Evolutionary conservation across 176 grass and related monocot species (phyloP), one percentile per base, ranked within the genome.

Genomic region (Zizania latifolia): DNA sequence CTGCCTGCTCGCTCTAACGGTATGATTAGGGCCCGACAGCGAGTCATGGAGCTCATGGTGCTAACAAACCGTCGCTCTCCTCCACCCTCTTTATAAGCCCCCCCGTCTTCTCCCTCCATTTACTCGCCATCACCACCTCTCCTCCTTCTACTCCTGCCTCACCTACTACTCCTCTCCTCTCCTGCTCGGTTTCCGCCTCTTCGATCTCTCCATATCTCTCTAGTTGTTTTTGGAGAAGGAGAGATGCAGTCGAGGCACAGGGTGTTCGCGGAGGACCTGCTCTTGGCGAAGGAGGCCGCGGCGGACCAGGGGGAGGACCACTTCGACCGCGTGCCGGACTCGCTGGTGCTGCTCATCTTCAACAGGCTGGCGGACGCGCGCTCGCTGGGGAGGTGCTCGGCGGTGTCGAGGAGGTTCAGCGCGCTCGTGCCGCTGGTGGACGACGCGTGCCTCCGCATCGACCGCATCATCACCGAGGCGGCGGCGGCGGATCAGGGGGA

Each of bases 331-430:
- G 32, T 93, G 1, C 90, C 90, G 2, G 90, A 93, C 81, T 87
- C 90, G 21, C 73, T 93, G 14, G 77, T 89, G 24, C 87, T 93
- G 29, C 58, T 93, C 84, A 85, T 93, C 81, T 89, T 93, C 80
- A 93, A 93, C 84, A 86, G 78, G 76, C 84, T 89, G 16, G 84
- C 90, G 19, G 90, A 93, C 68, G 86, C 84, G 67, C 86, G 67
- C 26, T 84, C 90, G 1, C 86, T 93, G 0, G 90, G 90, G 2
- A 84, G 86, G n/a, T 89, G 84, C 77, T 75, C 75, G 21, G 68
- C 87, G 0, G 90, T 93, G 32, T 93, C 90, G 3, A 79, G 70
- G 62, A 81, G 90, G 27, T 93, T 93, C 90, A 93, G 81, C 85
- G 40, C 84, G 67, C 84, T 93, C 15, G 87, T 89, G 22, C 87